Evolutionary conservation across 768 basidiomycete genomes (phyloP).

Genomic region (Mycena latifolia): DNA sequence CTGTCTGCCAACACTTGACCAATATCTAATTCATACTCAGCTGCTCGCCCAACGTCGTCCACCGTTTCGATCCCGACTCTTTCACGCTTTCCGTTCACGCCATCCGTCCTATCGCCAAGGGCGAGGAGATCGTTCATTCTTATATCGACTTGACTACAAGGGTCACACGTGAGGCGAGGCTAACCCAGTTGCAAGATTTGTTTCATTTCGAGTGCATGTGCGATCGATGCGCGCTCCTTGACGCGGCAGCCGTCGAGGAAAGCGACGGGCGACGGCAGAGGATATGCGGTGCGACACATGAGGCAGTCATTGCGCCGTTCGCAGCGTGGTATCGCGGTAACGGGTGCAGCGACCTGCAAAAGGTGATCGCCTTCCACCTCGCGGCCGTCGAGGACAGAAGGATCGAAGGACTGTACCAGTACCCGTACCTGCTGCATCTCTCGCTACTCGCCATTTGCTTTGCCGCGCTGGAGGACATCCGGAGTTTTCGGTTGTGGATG

Average conservation of each 20-base stretch:
- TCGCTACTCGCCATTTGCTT: slow-evolving; percentile 27
- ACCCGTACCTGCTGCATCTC: slow-evolving; percentile 26
- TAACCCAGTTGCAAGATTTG: not conserved
- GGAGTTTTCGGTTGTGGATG: slow-evolving; percentile 32
- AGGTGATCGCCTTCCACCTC: slow-evolving; percentile 31
- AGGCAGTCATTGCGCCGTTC: slow-evolving; percentile 13
- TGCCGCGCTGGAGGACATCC: slow-evolving; percentile 28
- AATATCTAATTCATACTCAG: slow-evolving; percentile 1
- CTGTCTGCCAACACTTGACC: not conserved
- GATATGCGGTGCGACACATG: slow-evolving; percentile 13
- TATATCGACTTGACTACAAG: slow-evolving; percentile 27
- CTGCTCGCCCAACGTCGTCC: slow-evolving; percentile 32
- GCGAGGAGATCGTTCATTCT: slow-evolving; percentile 30
- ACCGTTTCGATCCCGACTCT: slow-evolving; percentile 30
- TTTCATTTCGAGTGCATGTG: slow-evolving; percentile 32
- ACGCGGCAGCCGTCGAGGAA: not conserved
- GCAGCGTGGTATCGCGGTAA: slow-evolving; percentile 21
- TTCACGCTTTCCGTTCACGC: slow-evolving; percentile 30
- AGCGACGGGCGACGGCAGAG: slow-evolving; percentile 27
- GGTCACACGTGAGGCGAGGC: slow-evolving; percentile 26
- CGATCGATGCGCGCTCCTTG: slow-evolving; percentile 15
- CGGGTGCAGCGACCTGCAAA: slow-evolving; percentile 17
- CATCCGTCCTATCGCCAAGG: slow-evolving; percentile 30
- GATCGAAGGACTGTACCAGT: slow-evolving; percentile 28
- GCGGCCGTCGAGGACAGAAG: slow-evolving; percentile 27